These are phyloP conservation scores for Gaertneriomyces sp. DNA, from an alignment of 192 early-diverging fungal species.

Conservation along the genomic window DNA sequence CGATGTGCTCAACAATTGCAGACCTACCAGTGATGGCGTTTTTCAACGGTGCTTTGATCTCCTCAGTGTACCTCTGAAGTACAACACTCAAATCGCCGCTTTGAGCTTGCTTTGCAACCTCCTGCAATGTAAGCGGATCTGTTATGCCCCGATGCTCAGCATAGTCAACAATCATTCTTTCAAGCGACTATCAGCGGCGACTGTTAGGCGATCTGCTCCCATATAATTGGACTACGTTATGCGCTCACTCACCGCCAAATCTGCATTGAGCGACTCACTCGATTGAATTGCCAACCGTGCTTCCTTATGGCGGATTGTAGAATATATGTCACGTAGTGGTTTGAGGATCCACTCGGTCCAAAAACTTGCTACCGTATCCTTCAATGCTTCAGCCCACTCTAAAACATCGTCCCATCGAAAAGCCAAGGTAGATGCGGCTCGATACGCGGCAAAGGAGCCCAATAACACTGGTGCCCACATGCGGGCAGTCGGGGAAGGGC, in stretches of 20 bases:
- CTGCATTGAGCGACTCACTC: conserved; percentile 69
- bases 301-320: conserved; percentile 78
- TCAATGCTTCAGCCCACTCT: conserved; percentile 45
- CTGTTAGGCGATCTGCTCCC: neutral
- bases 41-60: conserved; percentile 58
- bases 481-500: conserved; percentile 53
- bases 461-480: conserved; percentile 68
- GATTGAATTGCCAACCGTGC: conserved; percentile 72
- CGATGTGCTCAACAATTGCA: too few species aligned
- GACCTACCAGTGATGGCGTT: conserved; percentile 15
- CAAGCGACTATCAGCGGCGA: conserved; percentile 57
- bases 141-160: conserved; percentile 48
- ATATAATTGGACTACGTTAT: conserved; percentile 12
- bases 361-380: conserved; percentile 62
- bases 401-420: conserved; percentile 39
- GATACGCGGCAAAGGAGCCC: conserved; percentile 44
- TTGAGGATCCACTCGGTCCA: conserved; percentile 73
- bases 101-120: conserved; percentile 54
- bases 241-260: conserved; percentile 60
- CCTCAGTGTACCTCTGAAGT: conserved; percentile 71
- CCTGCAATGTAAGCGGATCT: conserved; percentile 20
- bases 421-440: conserved; percentile 27
- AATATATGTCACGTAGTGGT: conserved; percentile 67
- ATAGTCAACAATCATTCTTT: conserved; percentile 86
- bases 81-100: conserved; percentile 80